A percentile compares a stretch with the other conserved stretches of the same genome.
Evolutionary conservation across 345 rosid genomes (phyloP).

Genomic region (Hevea brasiliensis): DNA sequence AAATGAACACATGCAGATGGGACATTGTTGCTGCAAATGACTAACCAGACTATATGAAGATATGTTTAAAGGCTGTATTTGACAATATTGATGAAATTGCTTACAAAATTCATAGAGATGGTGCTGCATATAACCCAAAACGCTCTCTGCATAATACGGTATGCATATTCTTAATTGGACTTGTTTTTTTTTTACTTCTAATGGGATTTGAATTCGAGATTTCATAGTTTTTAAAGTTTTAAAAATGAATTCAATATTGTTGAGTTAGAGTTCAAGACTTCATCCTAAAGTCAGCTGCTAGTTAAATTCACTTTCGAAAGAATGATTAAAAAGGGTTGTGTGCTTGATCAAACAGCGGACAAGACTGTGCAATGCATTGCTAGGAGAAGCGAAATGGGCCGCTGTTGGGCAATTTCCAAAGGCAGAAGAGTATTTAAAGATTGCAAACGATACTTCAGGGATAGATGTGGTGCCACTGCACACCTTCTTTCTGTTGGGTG

Average conservation of each 20-base stretch:
- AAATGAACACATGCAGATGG: conserved; percentile 23
- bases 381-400: conserved; percentile 57
- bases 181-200: background rate
- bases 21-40: conserved; percentile 28
- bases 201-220: background rate
- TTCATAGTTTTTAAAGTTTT: too few species aligned
- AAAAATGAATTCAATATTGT: background rate
- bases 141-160: conserved; percentile 42
- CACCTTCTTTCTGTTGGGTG: conserved; percentile 43
- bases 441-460: conserved; percentile 48
- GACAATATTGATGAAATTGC: conserved; percentile 40
- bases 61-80: conserved; percentile 40
- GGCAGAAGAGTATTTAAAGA: conserved; percentile 45
- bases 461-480: conserved; percentile 44
- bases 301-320: too few species aligned
- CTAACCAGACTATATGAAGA: conserved; percentile 40
- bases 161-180: background rate
- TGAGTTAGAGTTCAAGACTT: background rate
- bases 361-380: conserved; percentile 46
- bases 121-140: conserved; percentile 41
- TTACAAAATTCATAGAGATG: conserved; percentile 18
- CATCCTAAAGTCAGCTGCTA: too few species aligned
- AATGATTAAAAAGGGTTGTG: too few species aligned
- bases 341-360: conserved; percentile 43
- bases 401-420: conserved; percentile 20